Evolutionary conservation across 768 basidiomycete genomes (phyloP), one percentile per base, ranked within the genome.

Genomic region (Psilocybe cubensis): DNA sequence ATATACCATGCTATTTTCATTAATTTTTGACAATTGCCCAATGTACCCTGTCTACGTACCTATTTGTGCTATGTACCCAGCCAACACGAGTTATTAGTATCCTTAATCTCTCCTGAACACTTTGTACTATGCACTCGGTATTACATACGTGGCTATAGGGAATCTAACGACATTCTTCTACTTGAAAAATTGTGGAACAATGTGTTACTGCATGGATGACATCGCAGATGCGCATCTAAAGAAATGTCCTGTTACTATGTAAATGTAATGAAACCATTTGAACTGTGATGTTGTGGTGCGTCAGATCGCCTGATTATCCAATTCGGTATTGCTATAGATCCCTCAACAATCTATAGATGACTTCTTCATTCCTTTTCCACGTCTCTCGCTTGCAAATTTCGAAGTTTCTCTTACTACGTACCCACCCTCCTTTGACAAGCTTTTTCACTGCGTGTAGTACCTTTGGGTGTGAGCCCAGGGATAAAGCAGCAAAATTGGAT

Each of bases 391-490:
- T 61, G 18, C 48, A 46, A 3, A 14, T 38, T 11, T 44, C 38
- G 38, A 61, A 58, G 0, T 42, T 52, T 20, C 17, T 31, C 17
- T 27, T 53, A 3, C 35, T 24, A 1, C 60, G 38, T 25, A 46
- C 24, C 60, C 60, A 61, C 8, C 60, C 60, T 3, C 21, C 42
- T 8, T 29, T 11, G 41, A 57, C 54, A 33, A 61, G 51, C 29
- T 41, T 27, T 3, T 49, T 46, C 7, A 61, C 47, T 14, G 56
- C 60, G 18, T 61, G n/a, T 2, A 25, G 38, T 1, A 50, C 43
- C 3, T 11, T n/a, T 6, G 35, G n/a, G 29, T 56, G 21, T 12
- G 50, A 56, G 2, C 49, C 35, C 23, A 50, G 12, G 5, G 58
- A 20, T 14, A 33, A 14, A 14, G 45, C 35, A 4, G 35, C 8